Percentiles rank a stretch among this genome's conserved stretches.
phyloP scores from a whole-genome alignment of 2,329 filamentous ascomycete genomes.

The Grosmannia huntii region DNA sequence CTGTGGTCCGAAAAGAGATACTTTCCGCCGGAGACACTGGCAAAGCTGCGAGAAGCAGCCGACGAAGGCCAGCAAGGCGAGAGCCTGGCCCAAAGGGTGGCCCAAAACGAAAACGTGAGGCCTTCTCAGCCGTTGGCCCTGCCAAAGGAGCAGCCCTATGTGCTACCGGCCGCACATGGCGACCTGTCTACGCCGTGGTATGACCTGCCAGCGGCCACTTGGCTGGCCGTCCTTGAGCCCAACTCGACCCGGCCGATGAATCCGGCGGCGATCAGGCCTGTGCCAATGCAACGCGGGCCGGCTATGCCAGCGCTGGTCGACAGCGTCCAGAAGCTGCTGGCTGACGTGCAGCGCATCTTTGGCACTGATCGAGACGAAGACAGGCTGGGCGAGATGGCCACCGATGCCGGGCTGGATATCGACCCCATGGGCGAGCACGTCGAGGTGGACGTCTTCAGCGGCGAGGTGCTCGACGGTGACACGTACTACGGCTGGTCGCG shows the following conservation, averaged over 20 bases:
- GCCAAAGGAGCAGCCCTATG: slow-evolving; percentile 31
- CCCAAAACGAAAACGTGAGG: slow-evolving; percentile 3
- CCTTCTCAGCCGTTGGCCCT: slow-evolving; percentile 10
- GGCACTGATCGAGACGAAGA: slow-evolving; percentile 29
- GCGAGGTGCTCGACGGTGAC: slow-evolving; percentile 50
- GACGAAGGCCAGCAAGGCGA: slow-evolving; percentile 25
- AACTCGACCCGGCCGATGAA: slow-evolving; percentile 66
- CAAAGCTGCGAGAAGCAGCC: slow-evolving; percentile 46
- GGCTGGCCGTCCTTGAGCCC: slow-evolving; percentile 65
- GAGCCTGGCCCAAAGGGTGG: background rate
- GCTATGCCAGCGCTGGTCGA: slow-evolving; percentile 52
- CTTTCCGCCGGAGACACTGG: slow-evolving; percentile 37
- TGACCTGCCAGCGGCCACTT: slow-evolving; percentile 70
- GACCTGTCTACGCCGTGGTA: slow-evolving; percentile 63
- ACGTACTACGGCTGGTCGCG: slow-evolving; percentile 85
- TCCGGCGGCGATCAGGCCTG: slow-evolving; percentile 54
- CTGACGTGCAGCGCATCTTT: slow-evolving; percentile 58
- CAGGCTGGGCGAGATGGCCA: slow-evolving; percentile 29
- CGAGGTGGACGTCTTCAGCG: slow-evolving; percentile 51
- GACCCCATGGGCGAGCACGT: slow-evolving; percentile 63
- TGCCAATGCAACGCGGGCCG: slow-evolving; percentile 56
- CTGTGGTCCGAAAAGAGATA: slow-evolving; percentile 60
- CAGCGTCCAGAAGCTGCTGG: slow-evolving; percentile 58
- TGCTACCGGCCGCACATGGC: slow-evolving; percentile 66
- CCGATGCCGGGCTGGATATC: slow-evolving; percentile 39